Evolutionary conservation across 768 basidiomycete genomes (phyloP), one percentile per base, ranked within the genome.

Genomic region (Thelephora ganbajun): DNA sequence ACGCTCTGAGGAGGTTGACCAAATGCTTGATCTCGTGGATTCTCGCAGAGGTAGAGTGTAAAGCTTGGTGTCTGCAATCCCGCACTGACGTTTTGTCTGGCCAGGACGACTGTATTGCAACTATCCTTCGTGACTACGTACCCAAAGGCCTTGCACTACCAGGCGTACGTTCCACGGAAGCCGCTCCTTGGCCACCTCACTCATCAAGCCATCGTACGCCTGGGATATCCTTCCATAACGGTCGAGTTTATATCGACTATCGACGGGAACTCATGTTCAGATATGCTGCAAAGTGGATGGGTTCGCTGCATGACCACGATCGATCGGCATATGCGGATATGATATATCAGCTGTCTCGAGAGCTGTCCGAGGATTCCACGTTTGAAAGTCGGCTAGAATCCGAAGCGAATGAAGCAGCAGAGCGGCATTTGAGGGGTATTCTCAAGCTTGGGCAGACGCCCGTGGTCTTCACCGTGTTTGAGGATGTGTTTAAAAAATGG

Each of bases 211-310:
- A 74, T n/a, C 60, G 63, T 26, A 56, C 61, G 1, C 54, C 66
- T 7, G 54, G 64, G 2, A 66, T 61, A 52, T 67, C 73, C 11
- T 61, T 64, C 6, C 73, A 72, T 47, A 82, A 77, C 57, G 82
- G 85, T 0, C 76, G 81, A 16, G 79, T 83, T 51, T 90, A 87
- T 58, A 66, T 85, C 41, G 71, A 74, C 13, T 68, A 73, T 20
- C 67, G 86, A 35, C 69, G 73, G 35, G 61, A 66, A 2, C 61
- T 90, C 18, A 61, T 78, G 45, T 55, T 61, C 16, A 70, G 66
- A 52, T 86, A 83, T 57, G 80, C 71, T 12, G 58, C 68, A 14
- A 73, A 72, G 18, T 91, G 88, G 88, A 64, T 90, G 39, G 63
- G 70, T 23, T 77, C 80, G 34, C 61, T 89, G 20, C 81, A 86